Conservation (phyloP, 306 rosid genomes). For the Cucurbita maxima region DNA sequence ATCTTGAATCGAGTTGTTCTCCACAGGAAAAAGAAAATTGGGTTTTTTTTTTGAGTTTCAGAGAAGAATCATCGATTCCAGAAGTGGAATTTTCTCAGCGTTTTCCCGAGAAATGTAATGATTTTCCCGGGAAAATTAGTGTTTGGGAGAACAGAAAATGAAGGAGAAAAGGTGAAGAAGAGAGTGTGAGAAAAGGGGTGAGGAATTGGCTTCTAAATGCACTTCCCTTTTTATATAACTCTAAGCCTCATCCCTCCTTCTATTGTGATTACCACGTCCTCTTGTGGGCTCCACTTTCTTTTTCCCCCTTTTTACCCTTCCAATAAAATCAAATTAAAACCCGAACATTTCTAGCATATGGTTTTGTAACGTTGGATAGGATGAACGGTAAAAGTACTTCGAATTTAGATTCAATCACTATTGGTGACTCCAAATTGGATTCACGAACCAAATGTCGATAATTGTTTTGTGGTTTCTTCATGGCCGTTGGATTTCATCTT, state of each 20-base stretch:
- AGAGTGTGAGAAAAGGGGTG: neutral
- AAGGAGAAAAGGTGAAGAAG: neutral
- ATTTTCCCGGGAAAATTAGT: neutral
- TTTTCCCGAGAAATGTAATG: conserved; percentile 1
- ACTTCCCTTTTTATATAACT: neutral
- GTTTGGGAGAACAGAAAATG: neutral
- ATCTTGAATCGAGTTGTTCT: neutral
- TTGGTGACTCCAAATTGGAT: no score
- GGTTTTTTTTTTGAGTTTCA: neutral
- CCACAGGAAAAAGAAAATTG: neutral
- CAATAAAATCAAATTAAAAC: no score
- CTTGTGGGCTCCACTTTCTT: neutral
- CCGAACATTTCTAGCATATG: no score
- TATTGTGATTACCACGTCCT: neutral
- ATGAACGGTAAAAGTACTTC: no score
- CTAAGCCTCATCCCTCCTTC: neutral
- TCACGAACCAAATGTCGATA: no score
- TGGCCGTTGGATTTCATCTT: neutral
- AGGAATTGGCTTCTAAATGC: neutral
- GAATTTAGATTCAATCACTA: no score
- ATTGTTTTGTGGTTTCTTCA: neutral
- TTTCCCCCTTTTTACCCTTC: no score
- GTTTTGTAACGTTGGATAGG: no score
- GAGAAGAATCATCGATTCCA: neutral
- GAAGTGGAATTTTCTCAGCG: no score